Conservation (phyloP, 1,139 yeast genomes). For the Nakaseomyces delphensis region DNA sequence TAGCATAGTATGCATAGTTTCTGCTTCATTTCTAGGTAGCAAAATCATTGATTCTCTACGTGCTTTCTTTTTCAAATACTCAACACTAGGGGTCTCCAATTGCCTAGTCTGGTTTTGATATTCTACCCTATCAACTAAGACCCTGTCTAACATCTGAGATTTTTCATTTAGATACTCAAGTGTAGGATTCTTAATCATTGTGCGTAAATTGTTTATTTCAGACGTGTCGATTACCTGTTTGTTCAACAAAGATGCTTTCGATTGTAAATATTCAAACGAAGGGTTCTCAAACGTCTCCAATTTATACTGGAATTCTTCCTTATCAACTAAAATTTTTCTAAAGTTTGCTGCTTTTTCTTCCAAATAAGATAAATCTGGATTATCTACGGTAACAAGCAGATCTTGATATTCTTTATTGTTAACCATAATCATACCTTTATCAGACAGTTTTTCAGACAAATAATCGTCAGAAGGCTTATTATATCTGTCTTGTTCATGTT, state of each 20-base stretch:
- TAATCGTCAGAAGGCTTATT: constrained; percentile 6
- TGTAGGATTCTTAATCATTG: constrained; percentile 8
- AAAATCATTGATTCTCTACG: constrained; percentile 6
- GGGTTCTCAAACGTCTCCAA: constrained; percentile 20
- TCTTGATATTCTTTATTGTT: constrained; percentile 8
- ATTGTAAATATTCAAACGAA: constrained; percentile 8
- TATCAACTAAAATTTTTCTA: background rate
- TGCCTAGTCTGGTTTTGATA: constrained; percentile 1
- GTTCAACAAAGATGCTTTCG: constrained; percentile 3
- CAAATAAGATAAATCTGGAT: constrained; percentile 8
- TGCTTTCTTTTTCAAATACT: constrained; percentile 7
- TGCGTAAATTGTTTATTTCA: constrained; percentile 1
- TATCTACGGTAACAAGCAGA: constrained; percentile 5
- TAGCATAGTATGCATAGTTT: constrained; percentile 6
- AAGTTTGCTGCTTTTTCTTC: constrained; percentile 5
- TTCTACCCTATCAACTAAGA: constrained; percentile 7
- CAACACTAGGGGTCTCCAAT: constrained; percentile 9
- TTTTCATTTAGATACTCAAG: constrained; percentile 21
- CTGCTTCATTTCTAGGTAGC: constrained; percentile 7
- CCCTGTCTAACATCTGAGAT: constrained; percentile 11
- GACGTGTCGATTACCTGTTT: background rate
- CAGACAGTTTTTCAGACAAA: background rate
- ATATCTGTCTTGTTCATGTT: constrained; percentile 2
- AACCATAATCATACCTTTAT: constrained; percentile 6
- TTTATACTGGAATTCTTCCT: constrained; percentile 8